Percentiles rank a stretch among this genome's conserved stretches.
Conservation (phyloP, 164 flowering plant species). For the Annona cherimola region DNA sequence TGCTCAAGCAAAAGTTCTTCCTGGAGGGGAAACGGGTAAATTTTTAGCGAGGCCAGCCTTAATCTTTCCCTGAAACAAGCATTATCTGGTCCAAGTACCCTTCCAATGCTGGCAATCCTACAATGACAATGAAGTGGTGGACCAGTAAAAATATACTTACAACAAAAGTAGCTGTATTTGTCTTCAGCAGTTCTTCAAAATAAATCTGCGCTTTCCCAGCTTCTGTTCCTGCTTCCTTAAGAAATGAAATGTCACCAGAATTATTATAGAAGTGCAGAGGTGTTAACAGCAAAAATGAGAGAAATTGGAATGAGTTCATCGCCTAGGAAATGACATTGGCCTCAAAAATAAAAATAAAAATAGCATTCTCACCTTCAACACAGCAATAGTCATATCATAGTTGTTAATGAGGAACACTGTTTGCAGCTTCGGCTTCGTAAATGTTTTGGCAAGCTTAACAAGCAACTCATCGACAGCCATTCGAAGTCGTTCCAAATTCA, state of each 20-base stretch:
- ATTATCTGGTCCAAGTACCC: neutral
- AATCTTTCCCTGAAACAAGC: neutral
- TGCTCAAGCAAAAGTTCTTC: constrained; percentile 93
- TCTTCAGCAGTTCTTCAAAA: constrained; percentile 90
- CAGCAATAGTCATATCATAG: constrained; percentile 92
- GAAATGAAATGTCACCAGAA: constrained; percentile 11
- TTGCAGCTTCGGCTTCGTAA: constrained; percentile 66
- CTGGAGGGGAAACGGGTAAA: constrained; percentile 35
- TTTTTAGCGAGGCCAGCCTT: neutral
- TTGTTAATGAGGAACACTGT: constrained; percentile 94
- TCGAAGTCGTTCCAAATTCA: constrained; percentile 84
- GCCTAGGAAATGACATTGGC: no score
- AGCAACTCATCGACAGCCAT: constrained; percentile 96
- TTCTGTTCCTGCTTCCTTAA: constrained; percentile 87
- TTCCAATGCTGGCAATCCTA: neutral
- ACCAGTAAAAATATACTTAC: constrained; percentile 27
- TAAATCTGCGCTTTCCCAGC: constrained; percentile 87
- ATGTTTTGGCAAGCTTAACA: constrained; percentile 66
- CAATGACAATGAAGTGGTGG: neutral
- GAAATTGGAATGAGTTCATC: neutral
- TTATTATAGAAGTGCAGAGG: neutral
- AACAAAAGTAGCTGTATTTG: constrained; percentile 76
- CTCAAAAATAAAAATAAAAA: neutral
- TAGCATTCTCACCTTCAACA: constrained; percentile 55
- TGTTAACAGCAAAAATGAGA: neutral